Base-by-base conservation (phyloP, 2,329 filamentous ascomycete species). In the Chrysoporthe cubensis region DNA sequence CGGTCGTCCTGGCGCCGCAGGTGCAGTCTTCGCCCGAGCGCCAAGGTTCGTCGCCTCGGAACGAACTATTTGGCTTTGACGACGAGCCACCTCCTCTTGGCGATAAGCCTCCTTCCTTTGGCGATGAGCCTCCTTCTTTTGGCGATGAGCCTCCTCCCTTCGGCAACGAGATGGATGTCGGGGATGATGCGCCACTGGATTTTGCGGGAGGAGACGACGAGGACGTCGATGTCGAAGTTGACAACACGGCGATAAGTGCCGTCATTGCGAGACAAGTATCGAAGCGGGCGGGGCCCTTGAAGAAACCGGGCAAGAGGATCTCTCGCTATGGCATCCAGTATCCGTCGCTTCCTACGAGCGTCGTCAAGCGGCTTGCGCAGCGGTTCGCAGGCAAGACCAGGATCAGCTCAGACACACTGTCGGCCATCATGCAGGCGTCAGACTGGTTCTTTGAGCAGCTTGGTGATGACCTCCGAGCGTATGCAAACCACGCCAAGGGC, bases 361-460 rank as follows among this genome's bases (percentile, higher is more conserved):
- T 94, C 26, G 88, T 97, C 62, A 95, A 94, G 78, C 85, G 88
- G 70, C 79, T 93, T 1, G 90, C 90, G 8, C 90, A 89, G 44
- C 90, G 87, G 1, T 92, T 93, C 74, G 86, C 91, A 26, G 88
- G 89, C 72, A 87, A 87, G 4, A 87, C 89, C 57, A 92, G 90
- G 71, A 86, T 97, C 59, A 88, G 85, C 67, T 88, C 91, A 58
- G 92, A 96, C 63, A 90, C 91, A 1, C 80, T 97, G 48, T 85
- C 87, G 42, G 90, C 90, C 4, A 88, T 97, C 65, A 89, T 90
- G 74, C 90, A 93, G 76, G 92, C 93, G 0, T 92, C 92, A 2
- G 92, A 96, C 70, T 96, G 93, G 91, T 97, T 94, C 78, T 97
- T 97, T 76, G 93, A 96, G 79, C 94, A 97, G 78, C 82, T 92